Conservation (phyloP, 306 rosid genomes). For the Vigna unguiculata region DNA sequence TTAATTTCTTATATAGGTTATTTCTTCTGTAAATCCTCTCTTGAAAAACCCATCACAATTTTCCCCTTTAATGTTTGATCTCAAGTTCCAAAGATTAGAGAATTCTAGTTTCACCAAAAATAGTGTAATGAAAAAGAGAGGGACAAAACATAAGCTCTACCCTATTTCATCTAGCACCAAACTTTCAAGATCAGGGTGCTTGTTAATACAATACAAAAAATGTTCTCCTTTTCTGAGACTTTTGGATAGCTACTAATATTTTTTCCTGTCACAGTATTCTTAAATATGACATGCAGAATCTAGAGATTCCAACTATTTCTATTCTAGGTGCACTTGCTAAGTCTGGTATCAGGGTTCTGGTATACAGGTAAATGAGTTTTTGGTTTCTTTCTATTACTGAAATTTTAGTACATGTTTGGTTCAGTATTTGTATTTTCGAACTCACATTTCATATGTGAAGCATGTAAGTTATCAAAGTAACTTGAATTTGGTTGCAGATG, state of each 20-base stretch:
- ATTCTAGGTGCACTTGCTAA: constrained; percentile 50
- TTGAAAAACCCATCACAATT: too few relatives aligned
- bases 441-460: too few relatives aligned
- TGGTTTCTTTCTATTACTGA: background rate
- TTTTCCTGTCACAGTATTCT: constrained; percentile 38
- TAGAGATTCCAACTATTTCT: constrained; percentile 51
- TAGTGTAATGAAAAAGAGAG: background rate
- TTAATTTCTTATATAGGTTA: too few relatives aligned
- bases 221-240: background rate
- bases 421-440: too few relatives aligned
- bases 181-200: background rate
- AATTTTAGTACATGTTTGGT: background rate
- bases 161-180: background rate
- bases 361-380: constrained; percentile 46
- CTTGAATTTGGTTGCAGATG: too few relatives aligned
- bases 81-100: background rate
- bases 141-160: background rate
- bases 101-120: background rate
- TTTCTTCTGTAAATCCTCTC: too few relatives aligned
- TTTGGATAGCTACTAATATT: background rate
- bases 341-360: constrained; percentile 59
- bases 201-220: background rate
- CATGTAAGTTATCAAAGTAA: too few relatives aligned
- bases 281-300: constrained; percentile 46
- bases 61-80: too few relatives aligned